Evolutionary conservation across 2,329 filamentous ascomycete species (phyloP), one percentile per base, ranked within the genome.

Genomic region (Hortaea werneckii): DNA sequence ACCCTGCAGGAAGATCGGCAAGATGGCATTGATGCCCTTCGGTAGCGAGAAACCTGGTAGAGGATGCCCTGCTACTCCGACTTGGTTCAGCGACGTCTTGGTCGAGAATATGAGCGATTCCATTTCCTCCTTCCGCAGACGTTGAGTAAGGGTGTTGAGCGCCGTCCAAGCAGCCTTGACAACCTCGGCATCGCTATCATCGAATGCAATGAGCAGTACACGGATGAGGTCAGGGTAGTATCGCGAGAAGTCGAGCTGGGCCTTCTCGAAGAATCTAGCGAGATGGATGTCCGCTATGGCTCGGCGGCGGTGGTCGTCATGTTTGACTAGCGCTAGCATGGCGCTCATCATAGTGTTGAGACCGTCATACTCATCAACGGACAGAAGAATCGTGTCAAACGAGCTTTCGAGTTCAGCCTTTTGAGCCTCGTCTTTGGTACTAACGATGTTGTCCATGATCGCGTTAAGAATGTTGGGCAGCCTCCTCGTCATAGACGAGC

Each of bases 181-280:
- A 4, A 96, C 90, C 20, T 83, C 80, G 50, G 69, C 67, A 59
- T 96, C 92, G 44, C 79, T 68, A 58, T 98, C 92, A 59, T 92
- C 88, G 61, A 98, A 98, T 0, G 87, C 89, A 54, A 94, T 85
- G 46, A 98, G 79, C 44, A 98, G 72, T 3, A 86, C 83, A 10
- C 90, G 85, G 59, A 98, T 87, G 44, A 98, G 84, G 59, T 98
- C 90, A 61, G 90, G 89, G 65, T 95, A 88, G 72, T 96, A 98
- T 42, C 90, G 78, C 28, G 90, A 94, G 67, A 94, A 95, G 68
- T 98, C 92, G 28, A 95, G 77, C 26, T 84, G 79, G 6, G 86
- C 77, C 43, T 79, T 74, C 0, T 81, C 72, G 63, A 96, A 96
- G 77, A 96, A 98, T 50, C 79, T 86, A 50, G 84, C 82, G 47